Evolutionary conservation across 2,329 filamentous ascomycete species (phyloP).

Genomic region (Monilinia vaccinii-corymbosi): DNA sequence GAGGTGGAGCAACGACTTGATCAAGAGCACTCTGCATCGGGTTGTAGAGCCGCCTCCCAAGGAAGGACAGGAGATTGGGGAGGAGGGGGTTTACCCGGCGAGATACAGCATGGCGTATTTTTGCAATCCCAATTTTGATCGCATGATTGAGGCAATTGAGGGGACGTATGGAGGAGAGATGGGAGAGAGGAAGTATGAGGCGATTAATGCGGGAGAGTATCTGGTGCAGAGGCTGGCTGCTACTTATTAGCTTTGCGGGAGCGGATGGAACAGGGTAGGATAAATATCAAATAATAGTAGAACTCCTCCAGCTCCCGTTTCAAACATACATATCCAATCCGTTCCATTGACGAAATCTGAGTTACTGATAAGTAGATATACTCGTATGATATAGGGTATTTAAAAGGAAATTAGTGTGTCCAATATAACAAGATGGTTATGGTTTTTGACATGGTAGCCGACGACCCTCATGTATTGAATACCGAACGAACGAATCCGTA

Average conservation of each 20-base stretch:
- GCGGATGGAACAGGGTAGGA: too few species aligned
- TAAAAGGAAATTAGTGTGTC: too few species aligned
- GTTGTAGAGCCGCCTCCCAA: constrained; percentile 71
- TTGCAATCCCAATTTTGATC: constrained; percentile 59
- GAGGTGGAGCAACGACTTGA: constrained; percentile 83
- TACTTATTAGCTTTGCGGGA: constrained; percentile 53
- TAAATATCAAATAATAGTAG: too few species aligned
- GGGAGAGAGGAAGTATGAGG: constrained; percentile 67
- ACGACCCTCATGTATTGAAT: too few species aligned
- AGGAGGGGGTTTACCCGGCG: constrained; percentile 53
- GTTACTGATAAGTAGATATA: too few species aligned
- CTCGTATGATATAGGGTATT: too few species aligned
- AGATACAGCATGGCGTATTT: constrained; percentile 84
- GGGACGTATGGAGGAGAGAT: constrained; percentile 49
- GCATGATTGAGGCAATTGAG: constrained; percentile 54
- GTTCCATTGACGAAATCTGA: too few species aligned
- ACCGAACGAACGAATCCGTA: too few species aligned
- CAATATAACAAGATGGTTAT: too few species aligned
- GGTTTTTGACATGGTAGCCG: too few species aligned
- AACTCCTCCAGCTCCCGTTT: too few species aligned
- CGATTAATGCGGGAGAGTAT: constrained; percentile 73
- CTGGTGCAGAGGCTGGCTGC: constrained; percentile 67
- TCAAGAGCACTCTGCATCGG: constrained; percentile 82
- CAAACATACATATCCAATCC: too few species aligned
- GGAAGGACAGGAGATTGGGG: neutral